Conservation (phyloP, 768 basidiomycete genomes). For the Phylloporus rhodoxanthus region DNA sequence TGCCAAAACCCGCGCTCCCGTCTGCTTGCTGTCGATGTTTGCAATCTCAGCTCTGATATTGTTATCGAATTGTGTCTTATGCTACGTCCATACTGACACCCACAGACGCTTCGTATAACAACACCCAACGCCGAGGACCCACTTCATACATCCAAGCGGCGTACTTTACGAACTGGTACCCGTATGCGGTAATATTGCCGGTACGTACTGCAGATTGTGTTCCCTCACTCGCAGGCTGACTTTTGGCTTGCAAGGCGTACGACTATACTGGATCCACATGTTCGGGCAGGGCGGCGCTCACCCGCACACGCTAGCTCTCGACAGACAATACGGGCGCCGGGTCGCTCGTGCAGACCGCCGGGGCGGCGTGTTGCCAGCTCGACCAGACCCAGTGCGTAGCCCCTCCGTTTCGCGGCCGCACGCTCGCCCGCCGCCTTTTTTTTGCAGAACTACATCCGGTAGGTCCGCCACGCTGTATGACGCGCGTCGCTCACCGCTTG, state of each 20-base stretch:
- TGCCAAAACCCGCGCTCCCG: background rate
- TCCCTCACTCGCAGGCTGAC: background rate
- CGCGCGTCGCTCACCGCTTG: background rate
- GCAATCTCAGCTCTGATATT: conserved; percentile 2
- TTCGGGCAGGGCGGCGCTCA: background rate
- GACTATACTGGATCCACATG: conserved; percentile 64
- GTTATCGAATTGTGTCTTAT: conserved; percentile 8
- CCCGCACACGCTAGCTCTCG: too few relatives aligned
- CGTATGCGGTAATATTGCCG: too few relatives aligned
- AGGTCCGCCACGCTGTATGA: conserved; percentile 7
- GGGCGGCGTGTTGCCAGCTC: conserved; percentile 42
- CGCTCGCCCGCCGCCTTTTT: background rate
- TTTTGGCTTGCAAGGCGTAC: conserved; percentile 43
- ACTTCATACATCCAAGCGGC: conserved; percentile 29
- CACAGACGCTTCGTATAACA: background rate
- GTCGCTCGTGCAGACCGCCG: conserved; percentile 54
- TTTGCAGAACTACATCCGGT: conserved; percentile 55
- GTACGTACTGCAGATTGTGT: conserved; percentile 26
- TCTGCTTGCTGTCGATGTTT: background rate
- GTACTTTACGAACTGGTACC: conserved; percentile 36
- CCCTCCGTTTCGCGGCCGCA: background rate
- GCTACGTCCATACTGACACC: conserved; percentile 11
- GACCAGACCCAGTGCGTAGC: conserved; percentile 42
- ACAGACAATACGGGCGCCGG: conserved; percentile 52
- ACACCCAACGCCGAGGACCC: conserved; percentile 9